A percentile compares a stretch with the other conserved stretches of the same genome.
These are phyloP conservation scores for Yarrowia bubula DNA, from an alignment of 805 yeast genomes.

Conservation along the genomic window DNA sequence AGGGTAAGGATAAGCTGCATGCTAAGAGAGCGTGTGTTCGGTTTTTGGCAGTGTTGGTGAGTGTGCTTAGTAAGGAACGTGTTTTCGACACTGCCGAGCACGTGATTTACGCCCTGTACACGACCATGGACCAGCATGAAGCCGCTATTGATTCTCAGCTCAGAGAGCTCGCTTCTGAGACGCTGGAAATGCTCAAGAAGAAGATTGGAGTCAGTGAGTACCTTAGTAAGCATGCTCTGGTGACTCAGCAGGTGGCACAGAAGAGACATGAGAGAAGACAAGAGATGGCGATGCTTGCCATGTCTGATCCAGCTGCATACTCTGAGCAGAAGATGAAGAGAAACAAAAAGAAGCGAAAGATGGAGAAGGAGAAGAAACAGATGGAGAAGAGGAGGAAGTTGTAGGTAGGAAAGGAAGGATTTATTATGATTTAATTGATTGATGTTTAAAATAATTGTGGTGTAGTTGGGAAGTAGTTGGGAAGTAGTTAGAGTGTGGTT, in stretches of 20 bases:
- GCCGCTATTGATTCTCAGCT: slow-evolving; percentile 44
- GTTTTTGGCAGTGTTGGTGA: slow-evolving; percentile 61
- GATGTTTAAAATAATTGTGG: not conserved
- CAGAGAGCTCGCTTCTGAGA: slow-evolving; percentile 55
- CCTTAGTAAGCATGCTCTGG: slow-evolving; percentile 57
- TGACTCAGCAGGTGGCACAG: slow-evolving; percentile 56
- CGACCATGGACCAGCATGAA: slow-evolving; percentile 31
- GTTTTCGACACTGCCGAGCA: slow-evolving; percentile 45
- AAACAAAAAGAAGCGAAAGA: slow-evolving; percentile 60
- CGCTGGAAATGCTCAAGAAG: slow-evolving; percentile 62
- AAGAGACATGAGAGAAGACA: slow-evolving; percentile 76
- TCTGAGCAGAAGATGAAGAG: slow-evolving; percentile 74
- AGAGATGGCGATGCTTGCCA: slow-evolving; percentile 69
- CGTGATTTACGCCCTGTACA: slow-evolving; percentile 54
- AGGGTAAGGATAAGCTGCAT: slow-evolving; percentile 50
- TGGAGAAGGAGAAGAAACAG: slow-evolving; percentile 14
- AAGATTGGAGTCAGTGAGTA: slow-evolving; percentile 73
- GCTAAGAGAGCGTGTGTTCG: slow-evolving; percentile 72
- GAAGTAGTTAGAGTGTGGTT: too few relatives aligned
- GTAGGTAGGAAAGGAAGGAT: not conserved
- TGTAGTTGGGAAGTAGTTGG: not conserved
- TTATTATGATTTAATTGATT: not conserved
- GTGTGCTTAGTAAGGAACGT: slow-evolving; percentile 48
- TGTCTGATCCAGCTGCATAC: slow-evolving; percentile 76
- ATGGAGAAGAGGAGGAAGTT: not conserved